Base-by-base conservation (phyloP, 495 filamentous ascomycete species). In the Penicillium verhagenii region DNA sequence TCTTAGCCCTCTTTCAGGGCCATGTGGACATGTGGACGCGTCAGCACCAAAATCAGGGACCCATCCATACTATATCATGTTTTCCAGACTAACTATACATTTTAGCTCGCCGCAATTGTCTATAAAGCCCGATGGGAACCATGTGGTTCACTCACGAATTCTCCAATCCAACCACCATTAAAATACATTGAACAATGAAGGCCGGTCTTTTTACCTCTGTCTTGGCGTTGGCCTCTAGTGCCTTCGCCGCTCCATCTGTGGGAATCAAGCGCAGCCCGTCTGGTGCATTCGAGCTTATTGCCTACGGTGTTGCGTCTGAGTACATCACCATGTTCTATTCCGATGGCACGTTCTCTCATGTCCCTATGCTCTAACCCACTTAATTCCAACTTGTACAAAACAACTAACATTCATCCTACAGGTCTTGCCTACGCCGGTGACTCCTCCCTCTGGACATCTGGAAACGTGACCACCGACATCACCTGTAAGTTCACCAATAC, bases 381-480 rank as follows among this genome's bases (percentile, higher is more conserved):
- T n/a, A n/a, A n/a, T n/a, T n/a, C n/a, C n/a, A n/a, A n/a, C 7
- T 21, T 10, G 9, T 14, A n/a, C 2, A 45, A 14, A 11, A 5
- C 26, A 16, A 38, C 16, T 26, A 7, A 25, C 14, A 28, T 40
- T 21, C 38, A 33, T 54, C 35, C 0, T 10, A n/a, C 4, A 65
- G 64, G 64, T 3, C 56, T 67, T 13, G 64, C 61, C 9, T 62
- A 67, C 44, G 58, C 57, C 13, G 64, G 64, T 21, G 56, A 65
- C 39, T 56, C 61, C n/a, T 62, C 61, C 0, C 25, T 47, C 16
- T 67, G 64, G 64, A 49, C 49, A 25, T 49, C 35, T 24, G 64
- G 64, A 31, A 50, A 42, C 19, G 56, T 60, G 1, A 61, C 57
- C 2, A 65, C 64, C 1, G 64, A 67, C 33, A 55, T 67, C 13